Percentiles rank a stretch among this genome's conserved stretches.
phyloP scores from a whole-genome alignment of 2,329 filamentous ascomycete species.

The Thyridium curvatum region DNA sequence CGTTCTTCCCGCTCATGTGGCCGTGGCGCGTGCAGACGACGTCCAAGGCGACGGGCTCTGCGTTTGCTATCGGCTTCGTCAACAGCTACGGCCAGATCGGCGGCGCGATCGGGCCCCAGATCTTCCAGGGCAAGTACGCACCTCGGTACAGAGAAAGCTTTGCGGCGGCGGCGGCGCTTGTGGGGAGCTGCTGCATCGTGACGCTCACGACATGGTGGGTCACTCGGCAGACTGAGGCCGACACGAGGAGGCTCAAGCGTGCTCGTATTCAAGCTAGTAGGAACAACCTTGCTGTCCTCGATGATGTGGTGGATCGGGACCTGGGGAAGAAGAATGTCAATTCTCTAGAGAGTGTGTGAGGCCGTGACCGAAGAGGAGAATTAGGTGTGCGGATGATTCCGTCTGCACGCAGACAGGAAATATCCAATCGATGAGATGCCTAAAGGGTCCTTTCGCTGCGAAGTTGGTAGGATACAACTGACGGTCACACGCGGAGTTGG shows the following conservation, averaged over 20 bases:
- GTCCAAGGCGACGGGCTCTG: constrained; percentile 6
- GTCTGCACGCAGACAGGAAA: no score
- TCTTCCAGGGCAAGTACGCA: constrained; percentile 8
- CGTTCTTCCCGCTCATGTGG: constrained; percentile 18
- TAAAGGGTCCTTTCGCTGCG: no score
- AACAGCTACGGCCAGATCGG: constrained; percentile 13
- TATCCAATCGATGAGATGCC: no score
- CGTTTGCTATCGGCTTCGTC: constrained; percentile 9
- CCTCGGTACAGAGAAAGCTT: constrained; percentile 8
- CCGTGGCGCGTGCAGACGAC: constrained; percentile 10
- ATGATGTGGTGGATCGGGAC: constrained; percentile 9
- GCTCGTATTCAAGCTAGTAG: constrained; percentile 6
- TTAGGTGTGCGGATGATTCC: no score
- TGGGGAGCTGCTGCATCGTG: constrained; percentile 2
- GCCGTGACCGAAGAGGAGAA: no score
- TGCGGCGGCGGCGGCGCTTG: constrained; percentile 6
- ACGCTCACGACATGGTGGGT: constrained; percentile 8
- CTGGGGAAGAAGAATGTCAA: neutral
- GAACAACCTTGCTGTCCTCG: constrained; percentile 6
- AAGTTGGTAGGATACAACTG: no score
- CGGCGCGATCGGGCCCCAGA: constrained; percentile 3
- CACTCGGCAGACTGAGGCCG: constrained; percentile 6
- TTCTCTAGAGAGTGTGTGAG: no score
- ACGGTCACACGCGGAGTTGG: no score
- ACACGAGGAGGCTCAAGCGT: constrained; percentile 5